These are phyloP conservation scores for Globisporangium okanoganense DNA, from an alignment of 352 stramenopile genomes.

Conservation along the genomic window DNA sequence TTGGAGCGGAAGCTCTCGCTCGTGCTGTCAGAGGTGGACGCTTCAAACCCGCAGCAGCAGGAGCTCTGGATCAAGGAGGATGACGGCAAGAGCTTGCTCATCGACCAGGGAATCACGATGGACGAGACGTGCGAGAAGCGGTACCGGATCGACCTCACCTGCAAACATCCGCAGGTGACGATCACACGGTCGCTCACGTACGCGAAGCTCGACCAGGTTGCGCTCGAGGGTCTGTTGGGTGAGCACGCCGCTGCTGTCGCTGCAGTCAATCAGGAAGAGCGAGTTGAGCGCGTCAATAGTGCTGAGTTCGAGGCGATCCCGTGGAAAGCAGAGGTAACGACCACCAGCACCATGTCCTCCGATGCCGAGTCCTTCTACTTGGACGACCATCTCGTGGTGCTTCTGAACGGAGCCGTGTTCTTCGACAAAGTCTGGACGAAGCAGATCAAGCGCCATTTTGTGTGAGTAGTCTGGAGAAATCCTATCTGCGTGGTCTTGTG, in stretches of 20 bases:
- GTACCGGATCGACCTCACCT: slow-evolving; percentile 34
- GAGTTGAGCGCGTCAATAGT: slow-evolving; percentile 23
- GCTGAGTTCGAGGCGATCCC: slow-evolving; percentile 29
- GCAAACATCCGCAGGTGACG: slow-evolving; percentile 24
- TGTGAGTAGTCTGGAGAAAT: slow-evolving; percentile 15
- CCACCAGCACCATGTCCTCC: slow-evolving; percentile 42
- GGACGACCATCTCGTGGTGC: slow-evolving; percentile 30
- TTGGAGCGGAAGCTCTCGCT: slow-evolving; percentile 31
- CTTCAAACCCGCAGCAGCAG: slow-evolving; percentile 24
- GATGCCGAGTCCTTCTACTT: slow-evolving; percentile 29
- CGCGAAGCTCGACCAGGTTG: slow-evolving; percentile 26
- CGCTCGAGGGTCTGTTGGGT: slow-evolving; percentile 18
- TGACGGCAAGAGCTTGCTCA: slow-evolving; percentile 41
- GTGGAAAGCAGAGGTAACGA: slow-evolving; percentile 36
- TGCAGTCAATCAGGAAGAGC: slow-evolving; percentile 13
- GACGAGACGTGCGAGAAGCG: slow-evolving; percentile 41
- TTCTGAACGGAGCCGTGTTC: slow-evolving; percentile 29
- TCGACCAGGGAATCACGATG: slow-evolving; percentile 43
- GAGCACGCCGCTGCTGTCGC: slow-evolving; percentile 19
- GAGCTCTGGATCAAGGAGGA: slow-evolving; percentile 30
- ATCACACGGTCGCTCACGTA: slow-evolving; percentile 41
- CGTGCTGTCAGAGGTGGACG: slow-evolving; percentile 33
- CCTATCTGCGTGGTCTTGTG: no score
- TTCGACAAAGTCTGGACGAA: slow-evolving; percentile 40
- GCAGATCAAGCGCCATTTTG: slow-evolving; percentile 28